These are phyloP conservation scores for Pilatotrama ljubarskyi DNA, from an alignment of 768 basidiomycete genomes.

Conservation along the genomic window DNA sequence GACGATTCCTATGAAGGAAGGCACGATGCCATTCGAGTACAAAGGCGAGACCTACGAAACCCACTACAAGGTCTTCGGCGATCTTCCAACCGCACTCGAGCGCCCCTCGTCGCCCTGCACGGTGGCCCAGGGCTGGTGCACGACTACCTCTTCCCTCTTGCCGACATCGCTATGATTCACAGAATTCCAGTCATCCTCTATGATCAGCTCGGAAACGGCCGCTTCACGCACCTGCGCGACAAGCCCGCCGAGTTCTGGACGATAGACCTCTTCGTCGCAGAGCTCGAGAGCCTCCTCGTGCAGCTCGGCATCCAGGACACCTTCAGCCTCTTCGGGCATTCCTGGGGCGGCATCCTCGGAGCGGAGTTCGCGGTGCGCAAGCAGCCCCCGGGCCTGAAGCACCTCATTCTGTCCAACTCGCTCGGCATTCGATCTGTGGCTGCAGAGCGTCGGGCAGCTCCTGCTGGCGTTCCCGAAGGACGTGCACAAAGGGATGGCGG, in stretches of 20 bases:
- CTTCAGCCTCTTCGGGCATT: conserved; percentile 55
- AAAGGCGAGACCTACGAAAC: conserved; percentile 37
- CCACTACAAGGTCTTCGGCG: conserved; percentile 46
- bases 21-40: conserved; percentile 26
- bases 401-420: conserved; percentile 45
- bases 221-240: conserved; percentile 43
- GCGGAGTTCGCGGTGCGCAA: conserved; percentile 40
- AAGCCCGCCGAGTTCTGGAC: conserved; percentile 43
- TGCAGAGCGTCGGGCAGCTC: conserved; percentile 39
- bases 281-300: conserved; percentile 50
- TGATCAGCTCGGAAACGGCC: conserved; percentile 50
- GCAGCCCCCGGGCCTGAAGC: conserved; percentile 41
- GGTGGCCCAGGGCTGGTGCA: conserved; percentile 49
- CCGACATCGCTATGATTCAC: conserved; percentile 35
- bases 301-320: conserved; percentile 40
- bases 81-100: conserved; percentile 35
- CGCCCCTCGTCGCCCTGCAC: conserved; percentile 45
- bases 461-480: conserved; percentile 43
- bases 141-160: conserved; percentile 41
- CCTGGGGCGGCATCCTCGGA: conserved; percentile 58
- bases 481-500: conserved; percentile 39
- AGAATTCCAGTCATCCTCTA: conserved; percentile 48
- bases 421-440: conserved; percentile 49
- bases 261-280: conserved; percentile 52
- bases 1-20: conserved; percentile 11